phyloP scores from a whole-genome alignment of 495 filamentous ascomycete species.

The Xylaria sp. region DNA sequence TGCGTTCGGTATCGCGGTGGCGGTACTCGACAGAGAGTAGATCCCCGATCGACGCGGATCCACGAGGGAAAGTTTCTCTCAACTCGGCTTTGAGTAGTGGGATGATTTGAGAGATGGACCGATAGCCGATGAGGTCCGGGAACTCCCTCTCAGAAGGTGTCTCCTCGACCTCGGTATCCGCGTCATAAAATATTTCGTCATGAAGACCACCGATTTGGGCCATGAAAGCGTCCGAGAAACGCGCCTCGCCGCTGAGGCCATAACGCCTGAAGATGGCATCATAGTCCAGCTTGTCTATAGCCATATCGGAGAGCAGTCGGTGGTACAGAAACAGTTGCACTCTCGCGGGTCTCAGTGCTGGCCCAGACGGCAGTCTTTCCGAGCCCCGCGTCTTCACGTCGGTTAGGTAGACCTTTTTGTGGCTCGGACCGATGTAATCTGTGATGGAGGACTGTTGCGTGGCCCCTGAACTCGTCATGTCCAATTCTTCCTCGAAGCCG shows the following conservation, averaged over 20 bases:
- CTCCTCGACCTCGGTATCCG: slow-evolving; percentile 33
- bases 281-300: slow-evolving; percentile 73
- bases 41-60: slow-evolving; percentile 55
- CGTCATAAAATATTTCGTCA: slow-evolving; percentile 59
- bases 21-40: slow-evolving; percentile 73
- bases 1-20: slow-evolving; percentile 51
- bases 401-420: slow-evolving; percentile 73
- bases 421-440: slow-evolving; percentile 65
- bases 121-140: slow-evolving; percentile 53
- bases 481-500: slow-evolving; percentile 64
- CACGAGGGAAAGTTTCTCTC: slow-evolving; percentile 61
- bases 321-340: slow-evolving; percentile 94
- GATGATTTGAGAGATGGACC: slow-evolving; percentile 48
- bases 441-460: slow-evolving; percentile 38
- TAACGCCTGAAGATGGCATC: slow-evolving; percentile 72
- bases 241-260: slow-evolving; percentile 62
- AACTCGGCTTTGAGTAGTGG: slow-evolving; percentile 54
- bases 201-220: slow-evolving; percentile 75
- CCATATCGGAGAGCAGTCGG: slow-evolving; percentile 77
- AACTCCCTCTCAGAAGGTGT: slow-evolving; percentile 17
- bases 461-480: slow-evolving; percentile 37
- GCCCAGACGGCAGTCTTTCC: slow-evolving; percentile 65
- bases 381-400: slow-evolving; percentile 86
- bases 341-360: slow-evolving; percentile 75
- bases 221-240: slow-evolving; percentile 83